Conservation (phyloP, 441 rosid genomes). For the Melastoma candidum region DNA sequence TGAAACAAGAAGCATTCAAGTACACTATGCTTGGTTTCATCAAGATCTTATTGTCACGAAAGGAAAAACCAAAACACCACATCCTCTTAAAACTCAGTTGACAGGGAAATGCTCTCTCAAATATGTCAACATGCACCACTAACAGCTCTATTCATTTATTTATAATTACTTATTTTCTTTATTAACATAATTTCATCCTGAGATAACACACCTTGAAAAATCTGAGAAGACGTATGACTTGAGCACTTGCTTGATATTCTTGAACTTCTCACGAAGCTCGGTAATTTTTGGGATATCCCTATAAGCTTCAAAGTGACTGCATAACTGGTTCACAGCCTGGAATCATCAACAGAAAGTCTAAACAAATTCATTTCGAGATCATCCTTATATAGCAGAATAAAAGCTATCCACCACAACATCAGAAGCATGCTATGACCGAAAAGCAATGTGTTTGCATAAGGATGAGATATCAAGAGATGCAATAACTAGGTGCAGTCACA, state of each 20-base stretch:
- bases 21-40: not conserved
- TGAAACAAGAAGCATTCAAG: conserved; percentile 29
- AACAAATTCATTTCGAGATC: conserved; percentile 14
- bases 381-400: not conserved
- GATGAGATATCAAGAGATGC: no score
- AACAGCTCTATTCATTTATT: no score
- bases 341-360: conserved; percentile 22
- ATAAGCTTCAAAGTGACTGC: conserved; percentile 97
- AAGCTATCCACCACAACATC: not conserved
- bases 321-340: conserved; percentile 98
- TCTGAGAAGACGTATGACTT: conserved; percentile 96
- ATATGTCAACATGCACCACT: no score
- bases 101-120: no score
- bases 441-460: not conserved
- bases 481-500: not conserved
- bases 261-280: conserved; percentile 92
- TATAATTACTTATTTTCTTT: no score
- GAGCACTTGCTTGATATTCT: conserved; percentile 89
- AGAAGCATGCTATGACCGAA: not conserved
- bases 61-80: not conserved
- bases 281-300: conserved; percentile 96
- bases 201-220: conserved; percentile 70
- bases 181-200: not conserved
- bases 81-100: no score
- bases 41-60: conserved; percentile 7